Evolutionary conservation across 371 early-diverging fungal genomes (phyloP).

Genomic region (Funneliformis caledonium): DNA sequence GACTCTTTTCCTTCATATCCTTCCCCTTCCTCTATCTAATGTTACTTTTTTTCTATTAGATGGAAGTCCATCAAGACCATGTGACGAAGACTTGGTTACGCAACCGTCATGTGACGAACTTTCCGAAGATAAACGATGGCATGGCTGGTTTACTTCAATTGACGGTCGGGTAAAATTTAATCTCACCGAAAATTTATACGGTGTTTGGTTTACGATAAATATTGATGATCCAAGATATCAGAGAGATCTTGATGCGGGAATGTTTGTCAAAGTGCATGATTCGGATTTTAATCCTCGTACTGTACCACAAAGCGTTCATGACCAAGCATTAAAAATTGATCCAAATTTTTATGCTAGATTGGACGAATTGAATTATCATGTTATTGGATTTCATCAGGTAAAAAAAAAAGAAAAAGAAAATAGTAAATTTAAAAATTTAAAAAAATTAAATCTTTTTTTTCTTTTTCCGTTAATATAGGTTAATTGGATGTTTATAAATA

Average conservation of each 20-base stretch:
- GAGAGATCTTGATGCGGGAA: constrained; percentile 7
- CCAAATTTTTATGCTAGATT: background rate
- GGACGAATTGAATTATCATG: constrained; percentile 26
- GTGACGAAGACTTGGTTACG: background rate
- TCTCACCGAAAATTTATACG: background rate
- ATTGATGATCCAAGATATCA: constrained; percentile 23
- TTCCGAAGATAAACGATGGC: background rate
- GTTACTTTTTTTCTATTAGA: background rate
- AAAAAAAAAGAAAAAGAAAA: background rate
- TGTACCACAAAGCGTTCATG: background rate
- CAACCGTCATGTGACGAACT: background rate
- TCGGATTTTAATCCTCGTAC: constrained; percentile 37
- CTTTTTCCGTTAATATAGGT: background rate
- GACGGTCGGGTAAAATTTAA: constrained; percentile 13
- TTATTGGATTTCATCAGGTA: constrained; percentile 36
- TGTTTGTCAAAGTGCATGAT: constrained; percentile 27
- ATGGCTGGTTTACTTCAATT: constrained; percentile 26
- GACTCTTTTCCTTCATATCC: background rate
- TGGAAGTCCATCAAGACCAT: background rate
- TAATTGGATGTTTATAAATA: constrained; percentile 39
- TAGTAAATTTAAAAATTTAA: background rate
- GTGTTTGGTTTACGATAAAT: constrained; percentile 19
- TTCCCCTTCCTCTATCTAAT: background rate
- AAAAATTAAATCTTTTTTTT: background rate
- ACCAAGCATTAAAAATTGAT: background rate